Evolutionary conservation across 192 early-diverging fungal species (phyloP), one percentile per base, ranked within the genome.

Genomic region (Podila minutissima): DNA sequence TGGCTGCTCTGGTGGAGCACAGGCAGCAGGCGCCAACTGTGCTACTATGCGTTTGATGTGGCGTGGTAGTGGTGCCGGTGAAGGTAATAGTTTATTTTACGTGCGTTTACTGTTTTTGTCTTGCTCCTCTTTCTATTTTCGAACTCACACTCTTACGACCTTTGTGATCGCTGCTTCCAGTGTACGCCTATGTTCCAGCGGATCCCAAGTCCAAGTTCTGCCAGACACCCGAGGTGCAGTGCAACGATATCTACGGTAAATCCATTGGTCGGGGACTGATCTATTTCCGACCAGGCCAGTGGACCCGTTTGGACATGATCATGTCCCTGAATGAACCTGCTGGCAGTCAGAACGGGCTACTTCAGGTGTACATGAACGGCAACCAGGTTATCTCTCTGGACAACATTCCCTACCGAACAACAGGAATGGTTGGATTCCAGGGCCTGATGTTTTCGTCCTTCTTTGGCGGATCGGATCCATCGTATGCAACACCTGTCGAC

Each of bases 11-110:
- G 87, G 87, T 7, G 87, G 87, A 15, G 41, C 63, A n/a, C 83
- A 84, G 58, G 70, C 87, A n/a, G 74, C 66, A 1, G 87, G 84
- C 4, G 13, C 72, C n/a, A 77, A 86, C 28, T 88, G 87, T 58
- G 66, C 84, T 31, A 86, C 83, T 15, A 82, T 88, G 75, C 69
- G 87, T 49, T 29, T 86, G 22, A 88, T 88, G 87, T 88, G 87
- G 87, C 65, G 87, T 70, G 64, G 49, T 13, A 63, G 29, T 26
- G 86, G 83, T 48, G 24, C 46, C 2, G 77, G 77, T 13, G 77
- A 81, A 81, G 77, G 77, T 81, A 81, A 68, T 24, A 11, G 22
- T 4, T 59, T 46, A 12, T 60, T 60, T 28, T 24, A 20, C 41
- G 19, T 9, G 55, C 19, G 49, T 26, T 15, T 10, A 35, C 13